phyloP scores from a whole-genome alignment of 2,329 filamentous ascomycete species.

The Leptographium radiaticola region DNA sequence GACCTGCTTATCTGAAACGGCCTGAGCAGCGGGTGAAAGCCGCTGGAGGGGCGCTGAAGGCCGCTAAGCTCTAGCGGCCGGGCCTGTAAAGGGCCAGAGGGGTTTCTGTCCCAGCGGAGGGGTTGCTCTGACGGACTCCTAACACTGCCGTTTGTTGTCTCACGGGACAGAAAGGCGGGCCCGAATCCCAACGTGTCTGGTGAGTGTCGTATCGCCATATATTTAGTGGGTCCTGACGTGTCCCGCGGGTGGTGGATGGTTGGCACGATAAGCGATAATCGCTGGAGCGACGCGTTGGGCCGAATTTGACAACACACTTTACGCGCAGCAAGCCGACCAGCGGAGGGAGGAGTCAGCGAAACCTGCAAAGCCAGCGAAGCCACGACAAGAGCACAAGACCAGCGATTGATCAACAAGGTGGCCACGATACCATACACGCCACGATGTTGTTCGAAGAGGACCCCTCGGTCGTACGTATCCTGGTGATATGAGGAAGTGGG shows the following conservation, averaged over 20 bases:
- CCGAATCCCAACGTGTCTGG: too few species aligned
- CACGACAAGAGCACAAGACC: too few species aligned
- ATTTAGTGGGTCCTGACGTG: too few species aligned
- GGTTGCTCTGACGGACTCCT: too few species aligned
- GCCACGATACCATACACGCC: conserved; percentile 10
- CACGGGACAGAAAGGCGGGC: too few species aligned
- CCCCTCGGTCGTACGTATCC: conserved; percentile 58
- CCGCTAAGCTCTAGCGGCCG: neutral
- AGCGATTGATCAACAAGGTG: neutral
- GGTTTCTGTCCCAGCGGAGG: too few species aligned
- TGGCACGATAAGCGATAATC: conserved; percentile 12
- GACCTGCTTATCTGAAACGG: neutral
- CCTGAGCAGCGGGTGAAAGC: neutral
- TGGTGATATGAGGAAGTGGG: neutral
- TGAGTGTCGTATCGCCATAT: too few species aligned
- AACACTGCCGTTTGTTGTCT: too few species aligned
- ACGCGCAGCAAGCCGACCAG: neutral
- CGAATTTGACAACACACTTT: neutral
- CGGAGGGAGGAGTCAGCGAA: neutral
- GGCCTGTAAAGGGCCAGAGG: neutral
- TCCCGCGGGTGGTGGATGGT: too few species aligned
- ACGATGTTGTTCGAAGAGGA: conserved; percentile 92
- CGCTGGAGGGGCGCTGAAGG: neutral
- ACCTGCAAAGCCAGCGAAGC: neutral
- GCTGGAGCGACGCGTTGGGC: conserved; percentile 7